Evolutionary conservation across 1,139 yeast genomes (phyloP), one percentile per base, ranked within the genome.

Genomic region (Sugiyamaella neomexicana): DNA sequence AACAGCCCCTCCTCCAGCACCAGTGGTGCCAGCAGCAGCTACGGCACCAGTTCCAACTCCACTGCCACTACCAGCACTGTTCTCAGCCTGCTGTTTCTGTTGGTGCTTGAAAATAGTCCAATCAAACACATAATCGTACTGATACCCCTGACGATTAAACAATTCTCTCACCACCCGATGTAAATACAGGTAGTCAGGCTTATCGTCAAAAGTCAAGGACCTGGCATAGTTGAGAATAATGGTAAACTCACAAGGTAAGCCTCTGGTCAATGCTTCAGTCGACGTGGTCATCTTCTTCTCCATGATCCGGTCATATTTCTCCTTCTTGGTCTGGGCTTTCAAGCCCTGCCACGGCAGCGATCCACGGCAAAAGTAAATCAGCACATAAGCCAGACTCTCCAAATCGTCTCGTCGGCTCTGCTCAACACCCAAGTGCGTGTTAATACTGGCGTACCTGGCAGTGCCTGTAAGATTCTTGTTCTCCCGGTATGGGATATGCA

Each of bases 321-420:
- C 98, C 73, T 96, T 86, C 76, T 93, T 93, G 15, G 98, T 90
- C 46, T 93, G 95, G 34, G 99, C 99, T 72, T 90, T 90, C 66
- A 93, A 81, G 12, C 99, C 99, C 75, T 93, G 99, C 99, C 99
- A 93, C 53, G 99, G 99, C 68, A 93, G 78, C 20, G 95, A 88
- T 40, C 99, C 99, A 60, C 97, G 83, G 71, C 96, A 85, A 71
- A 93, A 93, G 74, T 93, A 93, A 66, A 93, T 89, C 68, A 93
- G 82, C 44, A 93, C 98, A 71, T 93, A 93, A 41, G 98, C 98
- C 71, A 93, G 80, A 62, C 95, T 85, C 74, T 93, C 99, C 74
- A 93, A 81, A 72, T 93, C 99, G 72, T 93, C 99, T 70, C 99
- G 82, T 74, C 99, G 85, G 59, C 90, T 85, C 73, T 93, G 99